phyloP scores from a whole-genome alignment of 2,329 filamentous ascomycete genomes.

The Zymoseptoria pseudotritici region DNA sequence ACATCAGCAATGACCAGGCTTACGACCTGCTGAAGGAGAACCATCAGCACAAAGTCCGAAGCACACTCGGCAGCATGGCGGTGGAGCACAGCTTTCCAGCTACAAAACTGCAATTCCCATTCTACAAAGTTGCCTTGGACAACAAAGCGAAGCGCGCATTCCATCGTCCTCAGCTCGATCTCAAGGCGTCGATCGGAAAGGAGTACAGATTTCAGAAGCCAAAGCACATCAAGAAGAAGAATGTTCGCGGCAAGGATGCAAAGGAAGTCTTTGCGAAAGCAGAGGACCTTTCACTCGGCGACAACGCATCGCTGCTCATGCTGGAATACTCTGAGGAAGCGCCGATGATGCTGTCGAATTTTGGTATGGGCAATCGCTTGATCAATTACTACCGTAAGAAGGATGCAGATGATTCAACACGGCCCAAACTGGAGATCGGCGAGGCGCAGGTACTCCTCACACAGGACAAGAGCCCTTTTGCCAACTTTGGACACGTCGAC shows the following conservation, averaged over 20 bases:
- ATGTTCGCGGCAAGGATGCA: constrained; percentile 69
- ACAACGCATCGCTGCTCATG: constrained; percentile 80
- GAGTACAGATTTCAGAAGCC: constrained; percentile 66
- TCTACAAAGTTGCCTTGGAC: constrained; percentile 81
- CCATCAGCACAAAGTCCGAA: constrained; percentile 90
- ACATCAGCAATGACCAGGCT: constrained; percentile 90
- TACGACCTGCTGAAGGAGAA: constrained; percentile 96
- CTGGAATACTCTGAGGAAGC: constrained; percentile 95
- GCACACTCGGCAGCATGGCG: constrained; percentile 81
- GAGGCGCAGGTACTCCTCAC: constrained; percentile 82
- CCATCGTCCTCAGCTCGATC: constrained; percentile 71
- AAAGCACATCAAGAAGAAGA: constrained; percentile 69
- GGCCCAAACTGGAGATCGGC: constrained; percentile 76
- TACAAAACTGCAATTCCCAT: constrained; percentile 85
- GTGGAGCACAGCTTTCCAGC: constrained; percentile 93
- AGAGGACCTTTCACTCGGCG: constrained; percentile 69
- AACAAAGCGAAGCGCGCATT: constrained; percentile 69
- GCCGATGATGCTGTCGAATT: constrained; percentile 85
- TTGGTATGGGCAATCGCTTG: constrained; percentile 92
- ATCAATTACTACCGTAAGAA: constrained; percentile 95
- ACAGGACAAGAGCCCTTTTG: constrained; percentile 93
- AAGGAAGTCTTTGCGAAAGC: constrained; percentile 73
- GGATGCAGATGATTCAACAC: constrained; percentile 65
- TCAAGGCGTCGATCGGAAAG: constrained; percentile 52
- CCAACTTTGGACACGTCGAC: constrained; percentile 87